These are phyloP conservation scores for Phylloboletellus chloephorus DNA, from an alignment of 1,284 basidiomycete species.

Conservation along the genomic window DNA sequence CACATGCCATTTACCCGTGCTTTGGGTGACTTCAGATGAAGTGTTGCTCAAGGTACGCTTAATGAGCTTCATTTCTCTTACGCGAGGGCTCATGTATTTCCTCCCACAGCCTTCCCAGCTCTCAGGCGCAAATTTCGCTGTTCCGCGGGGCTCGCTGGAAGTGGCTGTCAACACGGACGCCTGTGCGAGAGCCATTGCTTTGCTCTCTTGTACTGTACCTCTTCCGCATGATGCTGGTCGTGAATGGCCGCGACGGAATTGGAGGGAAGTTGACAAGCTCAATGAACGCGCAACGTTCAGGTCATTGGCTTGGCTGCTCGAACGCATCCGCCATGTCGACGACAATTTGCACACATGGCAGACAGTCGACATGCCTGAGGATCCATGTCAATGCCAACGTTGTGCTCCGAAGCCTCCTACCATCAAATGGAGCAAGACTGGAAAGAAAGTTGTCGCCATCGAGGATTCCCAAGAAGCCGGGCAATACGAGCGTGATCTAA, in stretches of 20 bases:
- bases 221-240: conserved; percentile 61
- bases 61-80: background rate
- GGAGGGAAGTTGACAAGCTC: conserved; percentile 80
- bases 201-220: conserved; percentile 74
- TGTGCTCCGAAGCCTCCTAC: conserved; percentile 79
- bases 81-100: conserved; percentile 8
- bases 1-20: conserved; percentile 53
- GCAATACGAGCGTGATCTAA: conserved; percentile 82
- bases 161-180: conserved; percentile 54
- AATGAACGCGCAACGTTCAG: conserved; percentile 81
- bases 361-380: conserved; percentile 37
- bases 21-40: conserved; percentile 51
- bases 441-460: conserved; percentile 59
- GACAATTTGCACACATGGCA: conserved; percentile 62
- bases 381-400: conserved; percentile 52
- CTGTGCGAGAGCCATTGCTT: conserved; percentile 69
- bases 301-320: conserved; percentile 80
- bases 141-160: conserved; percentile 52
- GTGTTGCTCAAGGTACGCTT: conserved; percentile 50
- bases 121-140: conserved; percentile 60
- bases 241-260: conserved; percentile 72
- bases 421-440: conserved; percentile 67
- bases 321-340: conserved; percentile 73
- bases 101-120: conserved; percentile 38
- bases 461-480: conserved; percentile 84